Conservation (phyloP, 176 grass and related monocot genomes). For the Raddia guianensis region DNA sequence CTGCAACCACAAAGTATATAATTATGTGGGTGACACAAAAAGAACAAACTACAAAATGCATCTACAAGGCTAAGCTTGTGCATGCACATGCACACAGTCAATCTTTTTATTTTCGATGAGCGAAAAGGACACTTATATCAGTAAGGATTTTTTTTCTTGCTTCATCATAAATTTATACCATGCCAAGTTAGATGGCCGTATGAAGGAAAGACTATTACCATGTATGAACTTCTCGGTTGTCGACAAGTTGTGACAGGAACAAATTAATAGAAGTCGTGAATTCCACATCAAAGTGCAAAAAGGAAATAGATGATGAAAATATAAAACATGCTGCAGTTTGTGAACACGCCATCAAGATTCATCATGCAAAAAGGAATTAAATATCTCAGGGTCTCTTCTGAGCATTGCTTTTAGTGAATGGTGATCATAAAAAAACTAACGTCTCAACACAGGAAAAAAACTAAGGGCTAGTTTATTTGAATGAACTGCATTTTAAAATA, state of each 20-base stretch:
- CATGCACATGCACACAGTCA: background rate
- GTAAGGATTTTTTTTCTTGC: conserved; percentile 6
- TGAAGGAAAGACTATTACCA: conserved; percentile 20
- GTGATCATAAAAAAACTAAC: background rate
- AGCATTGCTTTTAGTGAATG: background rate
- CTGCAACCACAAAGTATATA: conserved; percentile 54
- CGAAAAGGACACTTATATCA: conserved; percentile 23
- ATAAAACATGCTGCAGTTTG: background rate
- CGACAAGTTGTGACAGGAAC: background rate
- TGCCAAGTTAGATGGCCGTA: background rate
- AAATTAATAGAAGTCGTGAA: conserved; percentile 21
- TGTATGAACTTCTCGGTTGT: background rate
- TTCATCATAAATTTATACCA: background rate
- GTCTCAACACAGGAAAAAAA: background rate
- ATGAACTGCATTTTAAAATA: background rate
- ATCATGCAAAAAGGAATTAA: background rate
- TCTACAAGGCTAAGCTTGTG: conserved; percentile 6
- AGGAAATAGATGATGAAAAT: conserved; percentile 7
- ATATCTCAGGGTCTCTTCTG: conserved; percentile 13
- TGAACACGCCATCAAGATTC: conserved; percentile 7
- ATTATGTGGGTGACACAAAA: conserved; percentile 19
- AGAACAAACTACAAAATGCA: conserved; percentile 24
- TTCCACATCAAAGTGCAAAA: background rate
- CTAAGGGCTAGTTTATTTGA: background rate
- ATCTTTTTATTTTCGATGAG: conserved; percentile 9